Base-by-base conservation (phyloP, 139 green algal genomes). In the Yamagishiella unicocca region DNA sequence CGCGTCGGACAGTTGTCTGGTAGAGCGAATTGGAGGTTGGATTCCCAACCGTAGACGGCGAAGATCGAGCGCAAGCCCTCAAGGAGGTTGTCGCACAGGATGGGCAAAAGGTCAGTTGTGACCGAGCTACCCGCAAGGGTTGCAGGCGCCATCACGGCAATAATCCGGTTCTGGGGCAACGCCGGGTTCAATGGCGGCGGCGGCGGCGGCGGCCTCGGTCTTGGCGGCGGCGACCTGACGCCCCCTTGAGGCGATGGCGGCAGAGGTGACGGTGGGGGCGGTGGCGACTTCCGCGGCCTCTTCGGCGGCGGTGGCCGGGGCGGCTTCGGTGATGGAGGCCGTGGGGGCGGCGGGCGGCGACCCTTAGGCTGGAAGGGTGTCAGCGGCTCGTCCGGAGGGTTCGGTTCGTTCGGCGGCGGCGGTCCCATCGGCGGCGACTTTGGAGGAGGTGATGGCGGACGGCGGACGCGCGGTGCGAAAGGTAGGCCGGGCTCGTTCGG, bases 41-140 rank as follows among this genome's bases (percentile, higher is more conserved):
- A 24, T 4, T 54, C 22, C 80, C 80, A 86, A 21, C 80, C 80
- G 80, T 78, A 86, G 2, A 37, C 53, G 58, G 21, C 33, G 43
- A 86, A 86, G 5, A 86, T 54, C 21, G 64, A 68, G 4, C 21
- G 31, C 80, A 86, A 31, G 43, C 80, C 80, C 6, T 29, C n/a
- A 21, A 31, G 27, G 14, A 86, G n/a, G 61, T 86, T 77, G n/a
- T 6, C 27, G 64, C 80, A 86, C 22, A 86, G 62, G 33, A 19
- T 54, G n/a, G 43, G 31, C 2, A 86, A 6, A 7, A 78, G n/a
- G 31, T 29, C 24, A 22, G 37, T 25, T 31, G 62, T 45, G 14
- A 86, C 43, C 21, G 43, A 3, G 29, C 1, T 25, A 31, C 64
- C 64, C 10, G n/a, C 24, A 4, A 86, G 62, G 2, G 24, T 38